These are phyloP conservation scores for Yamadazyma paraphyllophila DNA, from an alignment of 805 yeast species.

Conservation along the genomic window DNA sequence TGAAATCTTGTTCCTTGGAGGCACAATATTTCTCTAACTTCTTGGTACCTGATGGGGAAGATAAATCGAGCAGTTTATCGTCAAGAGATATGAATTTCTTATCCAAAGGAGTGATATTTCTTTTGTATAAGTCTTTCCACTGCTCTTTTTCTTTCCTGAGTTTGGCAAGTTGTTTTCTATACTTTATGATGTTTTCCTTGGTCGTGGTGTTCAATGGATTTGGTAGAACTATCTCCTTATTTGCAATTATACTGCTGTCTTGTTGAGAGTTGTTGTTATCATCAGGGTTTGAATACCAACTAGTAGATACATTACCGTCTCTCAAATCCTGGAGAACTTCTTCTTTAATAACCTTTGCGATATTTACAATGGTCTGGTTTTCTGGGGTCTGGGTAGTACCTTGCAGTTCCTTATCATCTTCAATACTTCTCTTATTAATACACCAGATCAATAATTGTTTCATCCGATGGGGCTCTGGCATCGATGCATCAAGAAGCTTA, in stretches of 20 bases:
- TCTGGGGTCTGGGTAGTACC: conserved; percentile 18
- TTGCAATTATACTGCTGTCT: conserved; percentile 17
- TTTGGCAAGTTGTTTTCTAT: conserved; percentile 41
- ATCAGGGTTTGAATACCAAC: conserved; percentile 59
- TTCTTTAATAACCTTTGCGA: conserved; percentile 64
- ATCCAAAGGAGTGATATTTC: conserved; percentile 17
- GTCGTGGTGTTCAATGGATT: conserved; percentile 62
- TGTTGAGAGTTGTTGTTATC: conserved; percentile 17
- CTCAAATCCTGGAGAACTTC: conserved; percentile 58
- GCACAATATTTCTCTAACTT: no score
- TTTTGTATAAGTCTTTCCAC: conserved; percentile 41
- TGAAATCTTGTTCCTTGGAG: background rate
- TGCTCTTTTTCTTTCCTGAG: conserved; percentile 46
- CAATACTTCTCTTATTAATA: conserved; percentile 46
- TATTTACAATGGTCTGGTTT: conserved; percentile 43
- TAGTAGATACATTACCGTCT: conserved; percentile 58
- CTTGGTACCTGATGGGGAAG: background rate
- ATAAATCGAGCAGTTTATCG: conserved; percentile 4
- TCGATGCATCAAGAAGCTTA: conserved; percentile 56
- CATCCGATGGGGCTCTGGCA: conserved; percentile 75
- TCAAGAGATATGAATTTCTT: conserved; percentile 9
- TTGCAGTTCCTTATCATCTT: conserved; percentile 19
- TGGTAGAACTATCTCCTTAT: conserved; percentile 42
- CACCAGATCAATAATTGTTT: conserved; percentile 71
- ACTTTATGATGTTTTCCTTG: conserved; percentile 43